Conservation (phyloP, 1,284 basidiomycete species). For the Apiotrichum montevideense region DNA sequence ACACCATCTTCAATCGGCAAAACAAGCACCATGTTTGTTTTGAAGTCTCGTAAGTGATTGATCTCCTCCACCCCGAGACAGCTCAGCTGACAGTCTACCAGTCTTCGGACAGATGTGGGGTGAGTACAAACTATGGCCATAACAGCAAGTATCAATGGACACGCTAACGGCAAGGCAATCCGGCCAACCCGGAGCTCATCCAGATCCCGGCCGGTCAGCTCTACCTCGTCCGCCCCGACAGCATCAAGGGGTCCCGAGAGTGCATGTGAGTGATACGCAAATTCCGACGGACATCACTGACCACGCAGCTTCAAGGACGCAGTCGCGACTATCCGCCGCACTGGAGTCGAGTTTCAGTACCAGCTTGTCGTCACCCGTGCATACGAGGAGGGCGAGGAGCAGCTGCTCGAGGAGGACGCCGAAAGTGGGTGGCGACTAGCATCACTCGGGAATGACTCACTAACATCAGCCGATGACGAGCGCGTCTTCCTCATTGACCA, state of each 20-base stretch:
- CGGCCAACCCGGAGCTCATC: constrained; percentile 82
- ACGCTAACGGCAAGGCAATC: constrained; percentile 39
- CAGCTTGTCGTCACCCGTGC: constrained; percentile 94
- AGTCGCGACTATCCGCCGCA: constrained; percentile 84
- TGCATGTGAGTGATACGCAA: constrained; percentile 72
- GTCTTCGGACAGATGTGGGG: constrained; percentile 94
- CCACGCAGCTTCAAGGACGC: constrained; percentile 80
- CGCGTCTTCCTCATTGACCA: constrained; percentile 84
- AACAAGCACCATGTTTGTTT: constrained; percentile 58
- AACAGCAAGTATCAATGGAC: too few relatives aligned
- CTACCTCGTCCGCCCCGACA: constrained; percentile 82
- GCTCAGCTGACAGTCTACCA: constrained; percentile 38
- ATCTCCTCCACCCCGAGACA: background rate
- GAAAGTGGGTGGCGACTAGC: constrained; percentile 62
- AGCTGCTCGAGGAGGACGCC: constrained; percentile 86
- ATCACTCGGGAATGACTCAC: background rate
- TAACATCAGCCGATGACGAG: constrained; percentile 71
- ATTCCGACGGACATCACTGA: background rate
- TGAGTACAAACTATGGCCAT: constrained; percentile 49
- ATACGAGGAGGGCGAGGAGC: constrained; percentile 92
- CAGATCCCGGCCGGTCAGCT: constrained; percentile 90
- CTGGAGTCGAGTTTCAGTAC: constrained; percentile 77
- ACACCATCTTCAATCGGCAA: too few relatives aligned
- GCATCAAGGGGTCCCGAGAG: constrained; percentile 83
- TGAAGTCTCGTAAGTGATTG: constrained; percentile 66